These are phyloP conservation scores for Pelargonium myrrhifolium DNA, from an alignment of 441 rosid species.

Conservation along the genomic window DNA sequence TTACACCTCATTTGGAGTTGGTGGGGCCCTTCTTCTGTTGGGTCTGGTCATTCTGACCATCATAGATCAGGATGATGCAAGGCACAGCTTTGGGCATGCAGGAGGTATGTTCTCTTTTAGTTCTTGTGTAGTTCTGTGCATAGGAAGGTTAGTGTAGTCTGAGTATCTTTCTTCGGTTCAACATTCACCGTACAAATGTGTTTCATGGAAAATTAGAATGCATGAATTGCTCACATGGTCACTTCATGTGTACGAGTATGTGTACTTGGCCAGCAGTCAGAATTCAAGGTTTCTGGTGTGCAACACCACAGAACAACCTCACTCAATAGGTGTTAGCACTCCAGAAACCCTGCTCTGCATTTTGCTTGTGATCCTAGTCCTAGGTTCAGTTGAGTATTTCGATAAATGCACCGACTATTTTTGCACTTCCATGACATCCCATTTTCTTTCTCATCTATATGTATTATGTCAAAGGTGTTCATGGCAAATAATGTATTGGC, in stretches of 20 bases:
- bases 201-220: too few species aligned
- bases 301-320: too few species aligned
- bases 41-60: conserved; percentile 55
- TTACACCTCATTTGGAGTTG: conserved; percentile 28
- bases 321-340: too few species aligned
- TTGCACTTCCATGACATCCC: too few species aligned
- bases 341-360: too few species aligned
- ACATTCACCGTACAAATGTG: neutral
- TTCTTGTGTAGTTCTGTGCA: neutral
- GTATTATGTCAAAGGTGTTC: too few species aligned
- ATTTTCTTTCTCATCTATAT: too few species aligned
- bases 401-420: too few species aligned
- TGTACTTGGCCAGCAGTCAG: neutral
- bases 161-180: neutral
- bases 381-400: too few species aligned
- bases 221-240: neutral
- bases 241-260: neutral
- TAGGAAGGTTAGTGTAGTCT: neutral
- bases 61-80: conserved; percentile 59
- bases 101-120: conserved; percentile 40
- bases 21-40: conserved; percentile 53
- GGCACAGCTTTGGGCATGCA: conserved; percentile 62
- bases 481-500: too few species aligned
- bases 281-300: too few species aligned
- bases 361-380: too few species aligned